A percentile compares a stretch with the other conserved stretches of the same genome.
phyloP scores from a whole-genome alignment of 202 grass and related monocot genomes.

The Saccharum hybrid region DNA sequence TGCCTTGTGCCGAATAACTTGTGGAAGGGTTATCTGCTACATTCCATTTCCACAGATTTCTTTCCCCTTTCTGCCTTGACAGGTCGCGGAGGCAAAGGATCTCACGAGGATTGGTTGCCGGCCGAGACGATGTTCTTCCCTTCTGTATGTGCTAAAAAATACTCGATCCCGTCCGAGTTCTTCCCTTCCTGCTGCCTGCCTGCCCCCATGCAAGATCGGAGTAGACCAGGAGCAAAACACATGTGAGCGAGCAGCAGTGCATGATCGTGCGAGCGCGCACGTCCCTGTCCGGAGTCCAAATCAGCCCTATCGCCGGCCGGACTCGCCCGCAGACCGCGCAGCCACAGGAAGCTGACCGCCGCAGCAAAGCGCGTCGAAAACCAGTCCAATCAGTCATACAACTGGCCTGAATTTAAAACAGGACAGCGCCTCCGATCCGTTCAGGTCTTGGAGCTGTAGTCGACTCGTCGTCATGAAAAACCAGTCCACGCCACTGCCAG shows the following conservation, averaged over 20 bases:
- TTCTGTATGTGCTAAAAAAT: not conserved
- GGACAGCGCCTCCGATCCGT: not conserved
- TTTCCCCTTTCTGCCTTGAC: not conserved
- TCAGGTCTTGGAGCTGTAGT: no score
- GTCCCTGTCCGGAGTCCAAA: not conserved
- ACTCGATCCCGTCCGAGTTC: not conserved
- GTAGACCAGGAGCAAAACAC: not conserved
- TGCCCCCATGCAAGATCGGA: not conserved
- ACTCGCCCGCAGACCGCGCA: not conserved
- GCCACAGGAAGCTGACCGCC: not conserved
- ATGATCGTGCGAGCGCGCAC: not conserved
- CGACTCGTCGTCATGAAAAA: constrained; percentile 6
- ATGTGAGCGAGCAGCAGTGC: not conserved
- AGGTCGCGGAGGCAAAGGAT: constrained; percentile 30
- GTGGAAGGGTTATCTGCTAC: not conserved
- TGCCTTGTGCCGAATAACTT: constrained; percentile 30
- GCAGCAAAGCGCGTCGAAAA: not conserved
- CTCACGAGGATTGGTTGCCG: not conserved
- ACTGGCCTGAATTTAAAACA: not conserved
- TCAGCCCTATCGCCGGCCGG: no score
- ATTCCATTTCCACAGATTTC: constrained; percentile 7
- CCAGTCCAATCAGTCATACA: not conserved
- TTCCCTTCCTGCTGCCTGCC: not conserved
- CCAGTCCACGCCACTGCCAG: not conserved
- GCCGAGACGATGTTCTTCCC: not conserved